A percentile compares a stretch with the other conserved stretches of the same genome.
Conservation (phyloP, 768 basidiomycete species). For the Tricholoma terreum region DNA sequence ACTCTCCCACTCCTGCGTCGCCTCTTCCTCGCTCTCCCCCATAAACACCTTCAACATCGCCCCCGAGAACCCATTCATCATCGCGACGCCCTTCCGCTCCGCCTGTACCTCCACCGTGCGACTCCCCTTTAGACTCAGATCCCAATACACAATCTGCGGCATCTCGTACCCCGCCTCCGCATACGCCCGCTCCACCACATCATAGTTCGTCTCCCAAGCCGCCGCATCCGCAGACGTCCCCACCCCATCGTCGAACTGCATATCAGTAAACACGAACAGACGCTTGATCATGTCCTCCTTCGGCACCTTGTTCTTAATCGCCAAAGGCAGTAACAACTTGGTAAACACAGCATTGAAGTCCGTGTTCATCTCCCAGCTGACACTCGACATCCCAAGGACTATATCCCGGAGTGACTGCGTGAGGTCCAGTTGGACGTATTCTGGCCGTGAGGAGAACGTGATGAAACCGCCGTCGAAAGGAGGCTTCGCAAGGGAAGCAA, state of each 20-base stretch:
- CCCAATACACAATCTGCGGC: slow-evolving; percentile 75
- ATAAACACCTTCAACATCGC: slow-evolving; percentile 72
- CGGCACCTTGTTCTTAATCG: slow-evolving; percentile 50
- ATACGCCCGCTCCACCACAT: slow-evolving; percentile 53
- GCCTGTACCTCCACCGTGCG: slow-evolving; percentile 46
- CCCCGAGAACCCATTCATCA: slow-evolving; percentile 69
- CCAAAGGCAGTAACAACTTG: slow-evolving; percentile 59
- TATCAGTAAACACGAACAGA: slow-evolving; percentile 73
- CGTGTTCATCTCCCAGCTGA: slow-evolving; percentile 58
- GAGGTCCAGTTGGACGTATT: slow-evolving; percentile 49
- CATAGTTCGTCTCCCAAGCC: slow-evolving; percentile 62
- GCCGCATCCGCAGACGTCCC: neutral
- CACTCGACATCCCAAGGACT: slow-evolving; percentile 31
- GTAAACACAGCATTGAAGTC: slow-evolving; percentile 61
- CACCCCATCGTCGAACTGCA: slow-evolving; percentile 52
- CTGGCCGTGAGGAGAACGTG: slow-evolving; percentile 56
- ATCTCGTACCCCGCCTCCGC: slow-evolving; percentile 62
- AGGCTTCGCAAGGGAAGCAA: slow-evolving; percentile 57
- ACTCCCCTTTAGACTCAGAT: slow-evolving; percentile 34
- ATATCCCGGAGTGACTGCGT: slow-evolving; percentile 34
- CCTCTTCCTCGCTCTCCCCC: slow-evolving; percentile 43
- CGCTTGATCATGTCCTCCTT: slow-evolving; percentile 74
- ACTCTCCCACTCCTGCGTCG: slow-evolving; percentile 35
- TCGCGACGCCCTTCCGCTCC: slow-evolving; percentile 58
- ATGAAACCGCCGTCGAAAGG: slow-evolving; percentile 69